Evolutionary conservation across 371 early-diverging fungal genomes (phyloP).

Genomic region (Batkoa obscura): DNA sequence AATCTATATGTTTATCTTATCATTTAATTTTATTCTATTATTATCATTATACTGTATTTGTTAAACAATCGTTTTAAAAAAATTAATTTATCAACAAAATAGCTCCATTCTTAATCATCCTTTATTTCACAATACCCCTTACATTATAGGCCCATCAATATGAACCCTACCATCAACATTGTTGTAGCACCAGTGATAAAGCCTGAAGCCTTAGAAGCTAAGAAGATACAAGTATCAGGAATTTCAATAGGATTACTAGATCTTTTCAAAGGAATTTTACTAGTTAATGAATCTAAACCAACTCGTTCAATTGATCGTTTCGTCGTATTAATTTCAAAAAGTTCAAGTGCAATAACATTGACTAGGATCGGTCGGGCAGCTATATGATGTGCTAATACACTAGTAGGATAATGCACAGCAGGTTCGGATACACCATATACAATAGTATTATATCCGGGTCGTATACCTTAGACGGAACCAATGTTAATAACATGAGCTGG

Average conservation of each 20-base stretch:
- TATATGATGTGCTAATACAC: slow-evolving; percentile 43
- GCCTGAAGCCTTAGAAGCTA: slow-evolving; percentile 51
- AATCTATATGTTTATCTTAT: too few species aligned
- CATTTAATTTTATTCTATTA: too few species aligned
- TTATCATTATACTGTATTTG: too few species aligned
- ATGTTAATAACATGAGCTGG: slow-evolving; percentile 67
- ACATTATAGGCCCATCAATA: not conserved
- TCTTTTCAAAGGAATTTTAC: slow-evolving; percentile 42
- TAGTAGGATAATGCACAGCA: slow-evolving; percentile 52
- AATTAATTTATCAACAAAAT: too few species aligned
- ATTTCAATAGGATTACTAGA: slow-evolving; percentile 69
- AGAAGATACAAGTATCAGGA: slow-evolving; percentile 60
- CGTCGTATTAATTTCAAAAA: slow-evolving; percentile 82
- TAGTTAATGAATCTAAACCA: not conserved
- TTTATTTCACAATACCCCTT: too few species aligned
- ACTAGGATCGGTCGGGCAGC: slow-evolving; percentile 47
- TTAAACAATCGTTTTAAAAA: too few species aligned
- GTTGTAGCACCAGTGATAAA: slow-evolving; percentile 68
- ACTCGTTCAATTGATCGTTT: slow-evolving; percentile 15
- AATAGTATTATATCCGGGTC: slow-evolving; percentile 36
- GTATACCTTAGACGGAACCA: slow-evolving; percentile 57
- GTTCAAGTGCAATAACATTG: slow-evolving; percentile 81
- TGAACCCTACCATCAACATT: slow-evolving; percentile 60
- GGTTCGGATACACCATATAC: slow-evolving; percentile 66
- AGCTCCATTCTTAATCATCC: too few species aligned